phyloP scores from a whole-genome alignment of 208 protist species.

The Leishmania mexicana region DNA sequence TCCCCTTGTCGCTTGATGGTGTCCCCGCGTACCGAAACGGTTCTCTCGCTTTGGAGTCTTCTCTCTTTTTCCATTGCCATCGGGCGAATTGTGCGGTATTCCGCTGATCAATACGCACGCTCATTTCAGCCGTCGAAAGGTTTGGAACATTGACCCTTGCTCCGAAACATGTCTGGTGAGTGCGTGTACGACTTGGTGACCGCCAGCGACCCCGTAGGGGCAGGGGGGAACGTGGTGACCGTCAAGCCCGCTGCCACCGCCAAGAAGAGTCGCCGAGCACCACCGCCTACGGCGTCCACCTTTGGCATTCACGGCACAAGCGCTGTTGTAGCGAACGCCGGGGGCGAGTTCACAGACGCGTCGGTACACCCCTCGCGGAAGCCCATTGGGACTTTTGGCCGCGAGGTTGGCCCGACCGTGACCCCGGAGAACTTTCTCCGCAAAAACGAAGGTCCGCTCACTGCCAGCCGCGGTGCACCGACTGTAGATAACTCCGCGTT shows the following conservation, averaged over 20 bases:
- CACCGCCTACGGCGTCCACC: constrained; percentile 84
- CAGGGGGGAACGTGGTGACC: constrained; percentile 1
- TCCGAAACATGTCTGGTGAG: constrained; percentile 79
- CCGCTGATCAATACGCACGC: background rate
- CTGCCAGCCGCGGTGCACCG: constrained; percentile 75
- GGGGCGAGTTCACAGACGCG: constrained; percentile 72
- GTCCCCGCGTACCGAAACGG: background rate
- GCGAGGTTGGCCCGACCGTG: constrained; percentile 61
- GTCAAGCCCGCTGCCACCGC: constrained; percentile 16
- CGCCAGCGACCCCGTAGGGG: constrained; percentile 25
- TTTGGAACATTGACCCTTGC: background rate
- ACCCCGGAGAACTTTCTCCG: constrained; percentile 70
- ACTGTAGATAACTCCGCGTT: constrained; percentile 76
- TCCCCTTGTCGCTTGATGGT: background rate
- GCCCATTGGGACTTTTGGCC: constrained; percentile 78
- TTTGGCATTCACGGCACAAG: constrained; percentile 91
- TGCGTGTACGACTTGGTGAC: constrained; percentile 86
- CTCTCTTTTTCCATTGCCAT: background rate
- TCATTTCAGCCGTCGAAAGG: constrained; percentile 1
- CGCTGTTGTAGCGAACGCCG: constrained; percentile 78
- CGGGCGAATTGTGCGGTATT: background rate
- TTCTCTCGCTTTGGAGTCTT: background rate
- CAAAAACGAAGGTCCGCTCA: constrained; percentile 79
- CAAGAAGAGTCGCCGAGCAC: constrained; percentile 44
- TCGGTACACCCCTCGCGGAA: constrained; percentile 86